Percentiles rank a stretch among this genome's conserved stretches.
Conservation (phyloP, 106 monocot species). For the Dendrobium chrysotoxum region DNA sequence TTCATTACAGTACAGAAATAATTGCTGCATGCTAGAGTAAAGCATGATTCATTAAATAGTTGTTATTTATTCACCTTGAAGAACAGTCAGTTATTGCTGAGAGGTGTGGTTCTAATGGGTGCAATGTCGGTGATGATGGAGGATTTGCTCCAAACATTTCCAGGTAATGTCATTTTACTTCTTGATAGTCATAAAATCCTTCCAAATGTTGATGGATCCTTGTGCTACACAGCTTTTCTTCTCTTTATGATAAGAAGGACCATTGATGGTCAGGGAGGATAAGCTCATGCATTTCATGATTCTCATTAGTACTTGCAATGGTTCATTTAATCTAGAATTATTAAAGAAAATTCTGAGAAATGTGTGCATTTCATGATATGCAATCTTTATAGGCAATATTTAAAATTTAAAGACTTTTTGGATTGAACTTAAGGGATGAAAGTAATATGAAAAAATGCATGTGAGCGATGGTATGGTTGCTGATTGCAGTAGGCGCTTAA, state of each 20-base stretch:
- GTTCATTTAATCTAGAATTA: not conserved
- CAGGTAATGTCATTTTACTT: slow-evolving; percentile 27
- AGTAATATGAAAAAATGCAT: not conserved
- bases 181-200: not conserved
- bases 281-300: not conserved
- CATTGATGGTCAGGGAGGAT: not conserved
- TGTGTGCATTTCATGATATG: not conserved
- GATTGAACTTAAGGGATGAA: not conserved
- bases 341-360: not conserved
- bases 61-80: not conserved
- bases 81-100: slow-evolving; percentile 61
- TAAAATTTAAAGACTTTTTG: not conserved
- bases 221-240: not conserved
- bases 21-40: not conserved
- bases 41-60: not conserved
- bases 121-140: slow-evolving; percentile 85
- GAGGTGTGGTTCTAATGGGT: slow-evolving; percentile 61
- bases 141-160: slow-evolving; percentile 88
- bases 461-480: not conserved
- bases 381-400: not conserved
- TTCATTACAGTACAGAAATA: not conserved
- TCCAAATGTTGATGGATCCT: not conserved
- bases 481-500: no score
- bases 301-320: not conserved
- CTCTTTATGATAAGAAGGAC: not conserved